Percentiles rank a stretch among this genome's conserved stretches.
Evolutionary conservation across 1,284 basidiomycete species (phyloP).

Genomic region (Schizophyllum commune): DNA sequence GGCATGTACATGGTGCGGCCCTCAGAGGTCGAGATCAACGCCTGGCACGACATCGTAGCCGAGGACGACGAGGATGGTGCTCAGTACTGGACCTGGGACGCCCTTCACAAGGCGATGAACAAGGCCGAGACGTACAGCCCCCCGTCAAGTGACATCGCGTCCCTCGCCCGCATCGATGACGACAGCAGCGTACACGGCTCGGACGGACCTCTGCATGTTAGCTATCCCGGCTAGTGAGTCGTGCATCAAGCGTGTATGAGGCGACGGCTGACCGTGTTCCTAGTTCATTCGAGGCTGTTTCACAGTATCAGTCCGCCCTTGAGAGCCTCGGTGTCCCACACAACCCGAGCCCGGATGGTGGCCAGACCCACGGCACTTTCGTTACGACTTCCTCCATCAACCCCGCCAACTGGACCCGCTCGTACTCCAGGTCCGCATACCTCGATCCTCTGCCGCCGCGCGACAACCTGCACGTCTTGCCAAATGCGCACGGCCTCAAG

Average conservation of each 20-base stretch:
- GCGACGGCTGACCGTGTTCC: background rate
- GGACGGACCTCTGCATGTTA: conserved; percentile 11
- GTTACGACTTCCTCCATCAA: conserved; percentile 62
- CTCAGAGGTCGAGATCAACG: conserved; percentile 37
- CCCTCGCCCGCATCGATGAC: conserved; percentile 31
- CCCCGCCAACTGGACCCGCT: conserved; percentile 57
- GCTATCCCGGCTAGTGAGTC: conserved; percentile 26
- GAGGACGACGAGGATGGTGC: conserved; percentile 20
- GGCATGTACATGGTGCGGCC: conserved; percentile 51
- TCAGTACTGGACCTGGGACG: conserved; percentile 39
- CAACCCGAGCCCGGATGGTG: conserved; percentile 38
- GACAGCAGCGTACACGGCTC: conserved; percentile 10
- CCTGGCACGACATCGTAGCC: conserved; percentile 31
- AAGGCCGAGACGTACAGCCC: conserved; percentile 29
- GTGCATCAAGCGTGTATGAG: conserved; percentile 25
- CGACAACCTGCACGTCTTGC: conserved; percentile 55
- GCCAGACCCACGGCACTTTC: conserved; percentile 43
- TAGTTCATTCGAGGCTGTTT: conserved; percentile 9
- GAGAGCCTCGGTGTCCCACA: conserved; percentile 34
- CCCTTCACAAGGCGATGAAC: conserved; percentile 37
- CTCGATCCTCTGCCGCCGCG: conserved; percentile 55
- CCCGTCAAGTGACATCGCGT: conserved; percentile 28
- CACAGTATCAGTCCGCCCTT: conserved; percentile 40
- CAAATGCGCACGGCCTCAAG: conserved; percentile 50
- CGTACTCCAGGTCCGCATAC: conserved; percentile 63